Percentiles rank a stretch among this genome's conserved stretches.
Conservation (phyloP, 345 rosid genomes). For the Eucalyptus globulus region DNA sequence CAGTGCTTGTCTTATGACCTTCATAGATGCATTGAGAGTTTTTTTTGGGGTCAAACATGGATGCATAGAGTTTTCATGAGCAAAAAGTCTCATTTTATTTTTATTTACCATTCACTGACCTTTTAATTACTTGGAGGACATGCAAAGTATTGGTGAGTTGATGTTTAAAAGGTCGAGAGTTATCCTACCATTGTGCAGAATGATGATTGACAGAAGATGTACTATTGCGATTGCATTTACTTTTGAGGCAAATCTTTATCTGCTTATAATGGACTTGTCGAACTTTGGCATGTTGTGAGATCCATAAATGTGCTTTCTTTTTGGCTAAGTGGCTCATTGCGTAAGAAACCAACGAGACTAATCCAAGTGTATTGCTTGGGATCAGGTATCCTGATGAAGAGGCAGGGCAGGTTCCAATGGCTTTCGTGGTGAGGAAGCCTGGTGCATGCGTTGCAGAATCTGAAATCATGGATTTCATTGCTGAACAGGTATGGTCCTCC, state of each 20-base stretch:
- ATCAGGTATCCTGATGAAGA: slow-evolving; percentile 84
- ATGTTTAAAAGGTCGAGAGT: background rate
- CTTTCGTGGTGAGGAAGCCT: slow-evolving; percentile 73
- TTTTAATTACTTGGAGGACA: background rate
- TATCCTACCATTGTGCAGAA: background rate
- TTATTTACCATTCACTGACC: background rate
- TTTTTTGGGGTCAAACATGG: background rate
- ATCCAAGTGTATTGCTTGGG: background rate
- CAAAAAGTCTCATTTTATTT: background rate
- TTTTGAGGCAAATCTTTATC: background rate
- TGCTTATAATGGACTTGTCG: background rate
- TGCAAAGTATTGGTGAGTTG: background rate
- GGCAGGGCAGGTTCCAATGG: slow-evolving; percentile 94
- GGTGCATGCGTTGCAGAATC: slow-evolving; percentile 41
- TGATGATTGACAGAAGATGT: background rate
- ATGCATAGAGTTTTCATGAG: background rate
- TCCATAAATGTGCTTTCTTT: background rate
- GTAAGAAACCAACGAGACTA: background rate
- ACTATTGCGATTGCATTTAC: background rate
- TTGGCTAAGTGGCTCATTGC: background rate
- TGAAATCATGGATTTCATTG: slow-evolving; percentile 56
- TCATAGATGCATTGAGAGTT: background rate
- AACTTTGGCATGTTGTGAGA: background rate
- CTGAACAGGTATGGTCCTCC: slow-evolving; percentile 40
- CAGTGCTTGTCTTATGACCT: background rate